Evolutionary conservation across 306 rosid species (phyloP).

Genomic region (Vigna hirtella): DNA sequence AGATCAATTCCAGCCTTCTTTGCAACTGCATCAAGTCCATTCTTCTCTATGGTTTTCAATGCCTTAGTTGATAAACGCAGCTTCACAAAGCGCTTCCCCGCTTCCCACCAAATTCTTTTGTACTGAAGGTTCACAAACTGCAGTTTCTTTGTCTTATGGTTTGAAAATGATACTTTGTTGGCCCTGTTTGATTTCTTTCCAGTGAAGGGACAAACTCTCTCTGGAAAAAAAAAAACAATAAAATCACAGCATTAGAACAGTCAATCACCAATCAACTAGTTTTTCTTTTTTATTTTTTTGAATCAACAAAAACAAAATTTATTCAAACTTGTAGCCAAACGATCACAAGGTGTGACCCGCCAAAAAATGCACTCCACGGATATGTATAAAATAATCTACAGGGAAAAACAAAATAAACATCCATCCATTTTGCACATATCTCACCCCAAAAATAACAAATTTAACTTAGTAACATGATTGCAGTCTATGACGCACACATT

Average conservation of each 20-base stretch:
- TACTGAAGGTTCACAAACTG: constrained; percentile 96
- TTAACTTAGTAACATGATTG: too few species aligned
- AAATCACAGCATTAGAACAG: constrained; percentile 19
- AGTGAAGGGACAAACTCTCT: constrained; percentile 85
- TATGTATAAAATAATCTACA: too few species aligned
- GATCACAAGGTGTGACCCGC: too few species aligned
- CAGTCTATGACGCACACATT: too few species aligned
- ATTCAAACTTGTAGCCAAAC: too few species aligned
- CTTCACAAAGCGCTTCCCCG: constrained; percentile 90
- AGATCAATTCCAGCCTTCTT: constrained; percentile 97
- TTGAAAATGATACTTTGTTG: constrained; percentile 82
- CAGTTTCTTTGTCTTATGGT: constrained; percentile 88
- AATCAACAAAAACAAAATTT: too few species aligned
- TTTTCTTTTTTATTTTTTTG: not conserved
- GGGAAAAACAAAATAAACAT: too few species aligned
- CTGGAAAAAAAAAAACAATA: constrained; percentile 49
- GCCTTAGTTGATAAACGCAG: constrained; percentile 93
- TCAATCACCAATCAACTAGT: not conserved
- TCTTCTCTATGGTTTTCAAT: constrained; percentile 91
- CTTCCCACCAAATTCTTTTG: constrained; percentile 98
- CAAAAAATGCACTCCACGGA: too few species aligned
- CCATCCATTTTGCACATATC: too few species aligned
- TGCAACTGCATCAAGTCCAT: constrained; percentile 95
- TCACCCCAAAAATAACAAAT: too few species aligned
- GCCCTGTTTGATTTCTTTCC: constrained; percentile 94